Evolutionary conservation across 805 yeast species (phyloP).

Genomic region (Suhomyces prunicola): DNA sequence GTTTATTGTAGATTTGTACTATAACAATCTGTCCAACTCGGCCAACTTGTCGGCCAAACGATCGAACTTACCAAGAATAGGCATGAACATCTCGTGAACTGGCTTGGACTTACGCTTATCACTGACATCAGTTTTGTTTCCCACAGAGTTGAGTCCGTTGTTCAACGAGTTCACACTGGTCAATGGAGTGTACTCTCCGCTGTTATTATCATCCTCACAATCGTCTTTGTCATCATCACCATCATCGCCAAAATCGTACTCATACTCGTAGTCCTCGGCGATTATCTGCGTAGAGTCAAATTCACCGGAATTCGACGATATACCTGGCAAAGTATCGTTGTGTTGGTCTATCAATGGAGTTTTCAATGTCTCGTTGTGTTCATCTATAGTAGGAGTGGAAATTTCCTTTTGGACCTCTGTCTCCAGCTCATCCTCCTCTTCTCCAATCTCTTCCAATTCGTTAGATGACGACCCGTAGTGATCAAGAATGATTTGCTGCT

Average conservation of each 20-base stretch:
- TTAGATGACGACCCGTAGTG: constrained; percentile 5
- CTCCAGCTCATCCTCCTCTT: constrained; percentile 8
- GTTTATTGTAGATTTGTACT: neutral
- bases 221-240: constrained; percentile 18
- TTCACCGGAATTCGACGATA: neutral
- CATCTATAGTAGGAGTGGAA: constrained; percentile 1
- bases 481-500: constrained; percentile 23
- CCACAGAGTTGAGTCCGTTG: constrained; percentile 8
- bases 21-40: constrained; percentile 27
- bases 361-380: neutral
- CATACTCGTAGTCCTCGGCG: constrained; percentile 6
- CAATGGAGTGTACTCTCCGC: constrained; percentile 30
- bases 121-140: constrained; percentile 10
- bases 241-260: constrained; percentile 4
- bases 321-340: neutral
- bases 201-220: constrained; percentile 1
- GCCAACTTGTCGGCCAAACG: constrained; percentile 42
- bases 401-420: constrained; percentile 3
- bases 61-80: constrained; percentile 50
- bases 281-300: neutral
- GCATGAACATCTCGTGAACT: constrained; percentile 54
- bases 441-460: constrained; percentile 14
- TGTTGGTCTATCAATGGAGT: constrained; percentile 1
- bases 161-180: constrained; percentile 34
- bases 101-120: constrained; percentile 29